Base-by-base conservation (phyloP, 73 alveolate genomes). In the Tetrahymena thermophila region DNA sequence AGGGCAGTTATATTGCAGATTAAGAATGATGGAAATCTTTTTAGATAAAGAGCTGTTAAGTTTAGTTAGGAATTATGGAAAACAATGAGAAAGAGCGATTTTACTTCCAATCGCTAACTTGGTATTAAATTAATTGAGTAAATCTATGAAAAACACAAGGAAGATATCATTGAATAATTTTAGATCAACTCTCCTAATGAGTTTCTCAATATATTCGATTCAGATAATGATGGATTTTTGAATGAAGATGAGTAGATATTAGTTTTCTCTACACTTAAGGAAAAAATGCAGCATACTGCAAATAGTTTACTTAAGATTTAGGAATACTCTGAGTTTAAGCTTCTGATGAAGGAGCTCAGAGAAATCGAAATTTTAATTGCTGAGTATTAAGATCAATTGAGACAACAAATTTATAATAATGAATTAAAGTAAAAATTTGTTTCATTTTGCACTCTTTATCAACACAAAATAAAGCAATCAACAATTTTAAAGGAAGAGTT, bases 361-460 rank as follows among this genome's bases (percentile, higher is more conserved):
- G 57, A 44, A 71, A 94, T 98, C 5, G 99, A 98, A 94, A 94
- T 94, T 37, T 98, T 96, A 94, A 98, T 98, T 19, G 99, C 97
- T 71, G 85, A 94, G 56, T 98, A 97, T 94, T 97, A 98, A 94
- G 96, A 98, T 96, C 99, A 98, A 93, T 96, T 98, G 93, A 96
- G 99, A 94, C 95, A 96, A 93, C 96, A 97, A 85, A 98, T 98
- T 83, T 98, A 98, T 84, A 94, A 97, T 34, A 97, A 98, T 84
- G 99, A 98, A 97, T 94, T 97, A 94, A 98, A 96, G 84, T 98
- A 98, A 95, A 71, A 50, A 11, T 50, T 50, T 50, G 83, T 50
- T 50, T 50, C 28, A 15, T 5, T 50, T 7, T 50, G 3, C 28
- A 19, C 83, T 11, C 28, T 50, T 50, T 50, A 6, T 0, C 83